Conservation (phyloP, 2,329 filamentous ascomycete species). For the Nannizziopsis arthrosporioides region DNA sequence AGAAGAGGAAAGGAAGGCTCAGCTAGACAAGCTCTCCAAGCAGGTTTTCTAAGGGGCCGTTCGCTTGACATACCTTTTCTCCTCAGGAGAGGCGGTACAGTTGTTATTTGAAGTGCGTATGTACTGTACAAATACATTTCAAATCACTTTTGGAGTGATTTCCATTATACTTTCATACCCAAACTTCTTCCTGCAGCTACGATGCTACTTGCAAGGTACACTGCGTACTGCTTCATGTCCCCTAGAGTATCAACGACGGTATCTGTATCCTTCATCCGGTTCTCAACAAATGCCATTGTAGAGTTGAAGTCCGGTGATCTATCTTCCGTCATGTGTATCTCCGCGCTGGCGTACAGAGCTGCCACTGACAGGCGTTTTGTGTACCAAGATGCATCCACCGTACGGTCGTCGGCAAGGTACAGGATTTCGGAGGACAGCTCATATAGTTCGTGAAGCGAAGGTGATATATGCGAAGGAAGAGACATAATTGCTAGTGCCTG, state of each 20-base stretch:
- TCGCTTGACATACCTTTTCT: background rate
- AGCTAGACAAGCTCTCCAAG: background rate
- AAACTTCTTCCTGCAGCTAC: conserved; percentile 81
- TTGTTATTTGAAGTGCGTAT: background rate
- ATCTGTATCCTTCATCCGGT: conserved; percentile 59
- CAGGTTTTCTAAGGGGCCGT: background rate
- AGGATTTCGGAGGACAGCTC: conserved; percentile 84
- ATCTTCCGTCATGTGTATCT: conserved; percentile 93
- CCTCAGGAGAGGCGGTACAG: background rate
- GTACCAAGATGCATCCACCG: conserved; percentile 84
- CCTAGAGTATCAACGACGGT: conserved; percentile 51
- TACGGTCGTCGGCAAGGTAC: conserved; percentile 68
- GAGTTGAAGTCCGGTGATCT: conserved; percentile 58
- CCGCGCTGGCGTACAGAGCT: conserved; percentile 61
- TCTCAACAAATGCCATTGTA: conserved; percentile 67
- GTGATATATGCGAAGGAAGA: conserved; percentile 62
- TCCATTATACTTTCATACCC: conserved; percentile 60
- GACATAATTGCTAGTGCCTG: conserved; percentile 86
- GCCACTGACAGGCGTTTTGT: conserved; percentile 54
- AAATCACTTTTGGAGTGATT: background rate
- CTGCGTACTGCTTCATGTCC: conserved; percentile 62
- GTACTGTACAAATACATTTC: background rate
- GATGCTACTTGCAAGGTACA: conserved; percentile 64
- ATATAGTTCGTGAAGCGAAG: conserved; percentile 67
- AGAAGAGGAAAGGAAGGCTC: background rate